These are phyloP conservation scores for Colletotrichum salicis DNA, from an alignment of 2,329 filamentous ascomycete species.

Conservation along the genomic window DNA sequence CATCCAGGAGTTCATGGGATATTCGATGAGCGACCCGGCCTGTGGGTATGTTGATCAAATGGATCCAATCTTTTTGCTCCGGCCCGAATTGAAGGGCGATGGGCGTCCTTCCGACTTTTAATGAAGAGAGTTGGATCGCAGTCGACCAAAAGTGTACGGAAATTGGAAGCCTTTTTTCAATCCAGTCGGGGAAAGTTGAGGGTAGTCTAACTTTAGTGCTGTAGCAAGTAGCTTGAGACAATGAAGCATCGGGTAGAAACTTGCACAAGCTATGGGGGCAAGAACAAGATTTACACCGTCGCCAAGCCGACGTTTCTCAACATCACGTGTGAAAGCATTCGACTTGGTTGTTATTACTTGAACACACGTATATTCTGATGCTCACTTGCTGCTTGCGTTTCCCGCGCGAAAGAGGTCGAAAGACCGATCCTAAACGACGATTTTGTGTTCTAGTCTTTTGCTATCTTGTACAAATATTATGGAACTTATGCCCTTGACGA, in stretches of 20 bases:
- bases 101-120: conserved; percentile 19
- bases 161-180: background rate
- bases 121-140: background rate
- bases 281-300: background rate
- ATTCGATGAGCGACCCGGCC: conserved; percentile 25
- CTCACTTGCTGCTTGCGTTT: too few species aligned
- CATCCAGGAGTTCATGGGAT: conserved; percentile 27
- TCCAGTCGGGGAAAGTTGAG: too few species aligned
- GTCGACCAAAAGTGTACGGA: background rate
- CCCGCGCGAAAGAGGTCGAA: too few species aligned
- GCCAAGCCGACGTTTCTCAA: background rate
- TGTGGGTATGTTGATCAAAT: conserved; percentile 27
- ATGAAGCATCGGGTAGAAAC: background rate
- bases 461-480: too few species aligned
- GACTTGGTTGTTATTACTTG: too few species aligned
- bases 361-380: too few species aligned
- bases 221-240: too few species aligned
- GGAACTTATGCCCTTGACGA: too few species aligned
- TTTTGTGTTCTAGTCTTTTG: too few species aligned
- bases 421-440: too few species aligned
- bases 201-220: too few species aligned
- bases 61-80: conserved; percentile 22
- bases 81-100: conserved; percentile 21
- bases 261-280: background rate
- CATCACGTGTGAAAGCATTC: too few species aligned